These are phyloP conservation scores for Austroboletus eburneus DNA, from an alignment of 768 basidiomycete species.

Conservation along the genomic window DNA sequence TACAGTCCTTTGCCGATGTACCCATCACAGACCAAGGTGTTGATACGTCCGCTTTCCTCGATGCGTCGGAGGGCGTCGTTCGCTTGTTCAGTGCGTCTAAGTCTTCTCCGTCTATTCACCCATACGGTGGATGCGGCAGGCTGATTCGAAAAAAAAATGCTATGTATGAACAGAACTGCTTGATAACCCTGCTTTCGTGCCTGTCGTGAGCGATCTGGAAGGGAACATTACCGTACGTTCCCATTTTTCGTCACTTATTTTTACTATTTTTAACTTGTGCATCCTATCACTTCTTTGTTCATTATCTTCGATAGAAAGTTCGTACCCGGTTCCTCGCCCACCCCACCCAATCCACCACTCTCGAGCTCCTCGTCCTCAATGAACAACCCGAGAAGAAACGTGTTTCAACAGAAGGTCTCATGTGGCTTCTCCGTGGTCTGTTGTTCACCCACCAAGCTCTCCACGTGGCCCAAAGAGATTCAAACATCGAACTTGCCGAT, in stretches of 20 bases:
- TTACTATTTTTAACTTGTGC: neutral
- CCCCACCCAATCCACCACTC: conserved; percentile 63
- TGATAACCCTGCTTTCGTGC: conserved; percentile 54
- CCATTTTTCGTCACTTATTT: neutral
- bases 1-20: conserved; percentile 91
- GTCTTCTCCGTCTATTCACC: neutral
- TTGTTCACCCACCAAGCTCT: conserved; percentile 86
- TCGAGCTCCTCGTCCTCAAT: conserved; percentile 78
- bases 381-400: conserved; percentile 88
- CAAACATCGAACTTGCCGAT: conserved; percentile 46
- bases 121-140: no score
- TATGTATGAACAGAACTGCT: conserved; percentile 22
- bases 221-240: conserved; percentile 82
- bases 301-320: conserved; percentile 67
- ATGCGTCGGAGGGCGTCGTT: conserved; percentile 85
- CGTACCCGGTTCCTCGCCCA: conserved; percentile 69
- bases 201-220: conserved; percentile 82
- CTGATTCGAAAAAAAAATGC: no score
- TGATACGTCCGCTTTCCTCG: conserved; percentile 82
- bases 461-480: conserved; percentile 63
- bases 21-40: conserved; percentile 81
- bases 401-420: conserved; percentile 82
- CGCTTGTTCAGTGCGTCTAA: conserved; percentile 75
- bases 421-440: conserved; percentile 92
- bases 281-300: neutral